Base-by-base conservation (phyloP, 306 rosid genomes). In the Mimosa pudica region DNA sequence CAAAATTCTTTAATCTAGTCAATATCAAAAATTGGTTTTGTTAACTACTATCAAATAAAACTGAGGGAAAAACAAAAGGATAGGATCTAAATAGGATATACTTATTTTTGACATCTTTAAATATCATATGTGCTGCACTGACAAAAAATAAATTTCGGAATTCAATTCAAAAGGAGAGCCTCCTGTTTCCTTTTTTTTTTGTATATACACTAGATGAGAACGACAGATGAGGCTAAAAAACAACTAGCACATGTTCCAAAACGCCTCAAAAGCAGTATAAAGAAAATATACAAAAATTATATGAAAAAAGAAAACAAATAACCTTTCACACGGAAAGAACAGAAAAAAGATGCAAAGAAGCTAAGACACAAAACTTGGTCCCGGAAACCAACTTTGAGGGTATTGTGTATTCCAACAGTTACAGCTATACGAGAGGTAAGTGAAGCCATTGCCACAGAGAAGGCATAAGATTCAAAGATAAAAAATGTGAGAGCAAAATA, bases 401-500 rank as follows among this genome's bases (percentile, higher is more conserved):
- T 8, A 17, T 38, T 14, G 47, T 36, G 48, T 38, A 66, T 70
- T 45, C 74, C 52, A 47, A 71, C 41, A 3, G 33, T 47, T 10
- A 11, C 18, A 30, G 75, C n/a, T 5, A 45, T 60, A 61, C 20
- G 41, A 46, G 18, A 45, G 20, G 14, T 10, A 11, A 70, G 58
- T 20, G 13, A 11, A 70, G 17, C 45, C 44, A 71, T 24, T 8
- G 49, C 75, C 75, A 71, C 75, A 71, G 30, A 71, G 75, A 71
- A 46, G 41, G 75, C 20, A 71, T 71, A 71, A 71, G 75, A 71
- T 71, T 71, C 75, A 71, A 71, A 71, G 75, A 60, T 71, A 10
- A 24, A 61, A 61, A 48, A 7, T 1, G 44, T 7, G 5, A 10
- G 48, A 38, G 71, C 45, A 66, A 36, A 17, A 36, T 66, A 70